These are phyloP conservation scores for Hypoxylon sp. DNA, from an alignment of 2,329 filamentous ascomycete species.

Conservation along the genomic window DNA sequence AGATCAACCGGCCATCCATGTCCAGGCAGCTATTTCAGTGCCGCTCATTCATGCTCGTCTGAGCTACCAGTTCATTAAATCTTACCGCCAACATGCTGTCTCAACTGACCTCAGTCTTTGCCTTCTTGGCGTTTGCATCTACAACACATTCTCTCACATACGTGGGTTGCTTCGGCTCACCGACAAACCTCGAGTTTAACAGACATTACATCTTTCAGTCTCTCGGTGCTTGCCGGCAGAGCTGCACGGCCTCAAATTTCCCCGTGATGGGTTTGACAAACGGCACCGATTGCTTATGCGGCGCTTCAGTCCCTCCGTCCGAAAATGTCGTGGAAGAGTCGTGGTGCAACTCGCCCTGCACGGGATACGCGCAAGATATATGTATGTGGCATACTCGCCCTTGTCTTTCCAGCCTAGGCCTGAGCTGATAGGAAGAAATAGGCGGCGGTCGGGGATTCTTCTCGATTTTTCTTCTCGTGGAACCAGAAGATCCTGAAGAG, in stretches of 20 bases:
- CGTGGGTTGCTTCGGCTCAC: slow-evolving; percentile 39
- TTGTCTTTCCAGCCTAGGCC: not conserved
- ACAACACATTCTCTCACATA: slow-evolving; percentile 18
- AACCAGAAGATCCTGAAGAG: not conserved
- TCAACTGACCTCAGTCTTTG: not conserved
- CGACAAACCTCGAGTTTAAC: slow-evolving; percentile 20
- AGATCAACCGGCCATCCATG: slow-evolving; percentile 9
- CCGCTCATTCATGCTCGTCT: not conserved
- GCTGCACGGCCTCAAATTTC: slow-evolving; percentile 7
- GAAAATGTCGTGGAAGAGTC: slow-evolving; percentile 30
- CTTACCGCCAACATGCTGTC: slow-evolving; percentile 24
- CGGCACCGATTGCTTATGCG: slow-evolving; percentile 44
- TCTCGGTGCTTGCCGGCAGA: slow-evolving; percentile 23
- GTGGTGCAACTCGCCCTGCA: slow-evolving; percentile 37
- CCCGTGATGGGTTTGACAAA: slow-evolving; percentile 40
- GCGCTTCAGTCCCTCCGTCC: slow-evolving; percentile 25
- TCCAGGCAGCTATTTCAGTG: slow-evolving; percentile 12
- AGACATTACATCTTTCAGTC: slow-evolving; percentile 31
- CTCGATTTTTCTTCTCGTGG: slow-evolving; percentile 24
- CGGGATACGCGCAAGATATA: slow-evolving; percentile 31
- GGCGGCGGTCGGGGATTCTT: slow-evolving; percentile 38
- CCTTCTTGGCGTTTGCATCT: slow-evolving; percentile 8
- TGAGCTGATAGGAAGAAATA: slow-evolving; percentile 10
- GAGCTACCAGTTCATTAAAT: not conserved
- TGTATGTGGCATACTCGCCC: slow-evolving; percentile 23